phyloP scores from a whole-genome alignment of 1,139 yeast genomes.

The Kurtzmaniella natalensis region DNA sequence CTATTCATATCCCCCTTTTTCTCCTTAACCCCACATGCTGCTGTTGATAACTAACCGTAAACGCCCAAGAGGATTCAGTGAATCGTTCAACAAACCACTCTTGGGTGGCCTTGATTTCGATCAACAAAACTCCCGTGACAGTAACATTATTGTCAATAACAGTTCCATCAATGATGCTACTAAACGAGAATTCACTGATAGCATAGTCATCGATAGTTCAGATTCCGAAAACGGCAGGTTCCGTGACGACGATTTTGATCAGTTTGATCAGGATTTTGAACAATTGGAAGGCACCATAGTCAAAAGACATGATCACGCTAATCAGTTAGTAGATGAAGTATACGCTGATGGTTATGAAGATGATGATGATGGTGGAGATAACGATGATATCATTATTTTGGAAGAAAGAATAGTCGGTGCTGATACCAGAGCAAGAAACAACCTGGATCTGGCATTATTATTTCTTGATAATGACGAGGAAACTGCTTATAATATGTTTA shows the following conservation, averaged over 20 bases:
- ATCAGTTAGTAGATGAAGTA: slow-evolving; percentile 3
- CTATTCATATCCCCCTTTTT: too few species aligned
- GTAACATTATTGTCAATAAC: too few species aligned
- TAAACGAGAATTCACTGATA: slow-evolving; percentile 7
- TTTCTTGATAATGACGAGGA: slow-evolving; percentile 32
- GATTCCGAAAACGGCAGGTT: slow-evolving; percentile 9
- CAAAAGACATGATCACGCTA: slow-evolving; percentile 6
- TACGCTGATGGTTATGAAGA: slow-evolving; percentile 34
- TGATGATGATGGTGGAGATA: slow-evolving; percentile 27
- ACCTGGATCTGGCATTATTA: slow-evolving; percentile 35
- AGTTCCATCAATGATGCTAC: slow-evolving; percentile 3
- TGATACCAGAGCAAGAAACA: slow-evolving; percentile 25
- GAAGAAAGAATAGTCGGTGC: slow-evolving; percentile 27
- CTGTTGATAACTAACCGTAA: slow-evolving; percentile 35
- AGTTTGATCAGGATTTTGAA: slow-evolving; percentile 11
- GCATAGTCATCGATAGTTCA: slow-evolving; percentile 14
- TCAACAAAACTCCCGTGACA: slow-evolving; percentile 1
- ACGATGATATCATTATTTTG: slow-evolving; percentile 31
- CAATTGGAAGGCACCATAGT: slow-evolving; percentile 13
- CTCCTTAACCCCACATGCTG: too few species aligned
- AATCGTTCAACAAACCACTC: slow-evolving; percentile 21
- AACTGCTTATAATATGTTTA: slow-evolving; percentile 44
- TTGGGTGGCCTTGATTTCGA: slow-evolving; percentile 6
- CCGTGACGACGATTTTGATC: slow-evolving; percentile 9
- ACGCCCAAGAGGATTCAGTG: slow-evolving; percentile 47